Conservation (phyloP, 257 asterid species). For the Fraxinus americana region DNA sequence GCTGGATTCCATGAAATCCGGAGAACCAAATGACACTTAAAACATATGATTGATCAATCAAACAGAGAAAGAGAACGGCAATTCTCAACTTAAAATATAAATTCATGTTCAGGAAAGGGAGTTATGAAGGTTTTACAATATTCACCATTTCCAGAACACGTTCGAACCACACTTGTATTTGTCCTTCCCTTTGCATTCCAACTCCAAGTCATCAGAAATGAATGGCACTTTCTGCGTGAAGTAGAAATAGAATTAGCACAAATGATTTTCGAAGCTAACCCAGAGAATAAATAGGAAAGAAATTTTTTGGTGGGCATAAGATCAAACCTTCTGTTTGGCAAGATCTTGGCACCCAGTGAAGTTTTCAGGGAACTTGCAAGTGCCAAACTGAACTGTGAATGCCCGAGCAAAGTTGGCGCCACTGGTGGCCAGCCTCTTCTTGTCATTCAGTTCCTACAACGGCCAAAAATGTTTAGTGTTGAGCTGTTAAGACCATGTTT, state of each 20-base stretch:
- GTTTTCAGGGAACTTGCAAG: slow-evolving; percentile 99
- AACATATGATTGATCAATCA: no score
- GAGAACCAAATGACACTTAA: no score
- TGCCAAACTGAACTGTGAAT: slow-evolving; percentile 81
- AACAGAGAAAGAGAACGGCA: not conserved
- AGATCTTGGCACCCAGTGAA: slow-evolving; percentile 99
- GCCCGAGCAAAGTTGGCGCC: slow-evolving; percentile 98
- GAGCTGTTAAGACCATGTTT: not conserved
- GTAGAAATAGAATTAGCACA: not conserved
- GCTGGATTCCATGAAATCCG: no score
- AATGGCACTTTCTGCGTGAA: slow-evolving; percentile 86
- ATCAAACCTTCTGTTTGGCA: slow-evolving; percentile 83
- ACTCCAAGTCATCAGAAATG: slow-evolving; percentile 64
- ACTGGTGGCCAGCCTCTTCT: slow-evolving; percentile 94
- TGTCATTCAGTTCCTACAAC: slow-evolving; percentile 85
- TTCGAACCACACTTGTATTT: slow-evolving; percentile 96
- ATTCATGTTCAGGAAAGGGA: slow-evolving; percentile 27
- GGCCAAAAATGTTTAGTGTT: no score
- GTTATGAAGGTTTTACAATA: slow-evolving; percentile 15
- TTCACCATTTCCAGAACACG: slow-evolving; percentile 99
- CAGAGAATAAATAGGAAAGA: not conserved
- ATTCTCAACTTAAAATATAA: slow-evolving; percentile 29
- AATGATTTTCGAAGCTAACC: not conserved
- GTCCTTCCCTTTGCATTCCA: slow-evolving; percentile 95
- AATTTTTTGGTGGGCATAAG: not conserved